A percentile compares a stretch with the other conserved stretches of the same genome.
These are phyloP conservation scores for Taphrina communis DNA, from an alignment of 1,139 yeast genomes.

Conservation along the genomic window DNA sequence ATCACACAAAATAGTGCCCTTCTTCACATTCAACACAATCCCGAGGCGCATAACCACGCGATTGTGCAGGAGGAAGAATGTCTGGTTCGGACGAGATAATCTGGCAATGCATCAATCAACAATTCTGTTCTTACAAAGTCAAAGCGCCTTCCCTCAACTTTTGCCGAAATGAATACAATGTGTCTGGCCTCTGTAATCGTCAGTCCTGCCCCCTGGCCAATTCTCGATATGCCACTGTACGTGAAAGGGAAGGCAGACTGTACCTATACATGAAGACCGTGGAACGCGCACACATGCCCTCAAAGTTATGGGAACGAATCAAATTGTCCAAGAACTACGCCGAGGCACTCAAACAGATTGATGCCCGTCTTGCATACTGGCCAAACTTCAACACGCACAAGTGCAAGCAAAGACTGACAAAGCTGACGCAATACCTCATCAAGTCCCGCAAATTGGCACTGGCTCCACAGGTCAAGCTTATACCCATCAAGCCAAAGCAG, in stretches of 20 bases:
- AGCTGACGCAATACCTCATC: conserved; percentile 92
- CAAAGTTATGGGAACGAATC: conserved; percentile 91
- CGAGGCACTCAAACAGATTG: conserved; percentile 84
- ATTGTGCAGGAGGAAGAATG: neutral
- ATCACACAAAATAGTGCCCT: neutral
- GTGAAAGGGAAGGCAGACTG: conserved; percentile 82
- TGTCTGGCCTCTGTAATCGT: conserved; percentile 83
- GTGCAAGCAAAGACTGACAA: conserved; percentile 92
- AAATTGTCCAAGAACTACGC: conserved; percentile 85
- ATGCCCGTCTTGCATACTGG: conserved; percentile 87
- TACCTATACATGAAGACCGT: conserved; percentile 96
- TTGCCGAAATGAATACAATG: conserved; percentile 73
- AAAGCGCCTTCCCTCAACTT: conserved; percentile 51
- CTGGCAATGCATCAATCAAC: conserved; percentile 90
- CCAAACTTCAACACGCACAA: conserved; percentile 87
- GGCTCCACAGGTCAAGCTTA: conserved; percentile 88
- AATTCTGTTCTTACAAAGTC: conserved; percentile 85
- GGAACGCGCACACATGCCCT: conserved; percentile 94
- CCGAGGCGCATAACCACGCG: neutral
- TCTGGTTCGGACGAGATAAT: conserved; percentile 60
- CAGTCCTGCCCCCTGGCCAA: conserved; percentile 96
- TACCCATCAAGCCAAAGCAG: conserved; percentile 90
- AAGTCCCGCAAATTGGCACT: conserved; percentile 94
- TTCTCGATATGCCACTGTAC: conserved; percentile 93
- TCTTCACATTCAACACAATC: neutral